Conservation (phyloP, 192 early-diverging fungal genomes). For the Paraglomus occultum region DNA sequence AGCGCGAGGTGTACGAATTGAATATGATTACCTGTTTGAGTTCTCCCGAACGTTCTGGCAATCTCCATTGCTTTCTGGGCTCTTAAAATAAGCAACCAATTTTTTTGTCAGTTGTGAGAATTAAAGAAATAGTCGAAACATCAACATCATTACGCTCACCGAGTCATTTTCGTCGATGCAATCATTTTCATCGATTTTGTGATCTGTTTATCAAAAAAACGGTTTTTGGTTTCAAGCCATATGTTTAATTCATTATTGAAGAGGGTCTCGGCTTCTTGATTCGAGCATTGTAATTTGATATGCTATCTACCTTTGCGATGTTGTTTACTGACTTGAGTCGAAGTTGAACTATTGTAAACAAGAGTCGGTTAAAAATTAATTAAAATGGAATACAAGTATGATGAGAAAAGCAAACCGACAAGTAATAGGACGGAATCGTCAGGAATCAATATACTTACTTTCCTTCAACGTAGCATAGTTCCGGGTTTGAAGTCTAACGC, state of each 20-base stretch:
- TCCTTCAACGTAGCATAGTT: slow-evolving; percentile 96
- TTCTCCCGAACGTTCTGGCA: slow-evolving; percentile 19
- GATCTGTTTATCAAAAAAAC: slow-evolving; percentile 53
- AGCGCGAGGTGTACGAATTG: too few relatives aligned
- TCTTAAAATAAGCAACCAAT: neutral
- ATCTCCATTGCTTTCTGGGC: slow-evolving; percentile 30
- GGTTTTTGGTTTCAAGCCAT: too few relatives aligned
- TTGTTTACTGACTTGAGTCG: slow-evolving; percentile 95
- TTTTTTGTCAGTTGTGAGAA: too few relatives aligned
- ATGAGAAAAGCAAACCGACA: slow-evolving; percentile 27
- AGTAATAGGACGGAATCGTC: neutral
- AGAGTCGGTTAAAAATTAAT: neutral
- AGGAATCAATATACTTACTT: slow-evolving; percentile 52
- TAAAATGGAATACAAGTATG: neutral
- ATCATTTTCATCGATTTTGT: slow-evolving; percentile 99
- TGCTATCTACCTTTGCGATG: slow-evolving; percentile 74
- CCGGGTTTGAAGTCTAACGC: slow-evolving; percentile 68
- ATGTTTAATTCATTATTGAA: too few relatives aligned
- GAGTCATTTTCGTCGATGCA: slow-evolving; percentile 96
- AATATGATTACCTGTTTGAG: slow-evolving; percentile 19
- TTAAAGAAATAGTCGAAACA: neutral
- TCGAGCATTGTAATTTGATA: neutral
- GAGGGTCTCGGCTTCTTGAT: neutral
- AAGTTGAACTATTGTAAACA: slow-evolving; percentile 67
- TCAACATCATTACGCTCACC: slow-evolving; percentile 49